Base-by-base conservation (phyloP, 306 rosid genomes). In the Cyclanthera cordifolia region DNA sequence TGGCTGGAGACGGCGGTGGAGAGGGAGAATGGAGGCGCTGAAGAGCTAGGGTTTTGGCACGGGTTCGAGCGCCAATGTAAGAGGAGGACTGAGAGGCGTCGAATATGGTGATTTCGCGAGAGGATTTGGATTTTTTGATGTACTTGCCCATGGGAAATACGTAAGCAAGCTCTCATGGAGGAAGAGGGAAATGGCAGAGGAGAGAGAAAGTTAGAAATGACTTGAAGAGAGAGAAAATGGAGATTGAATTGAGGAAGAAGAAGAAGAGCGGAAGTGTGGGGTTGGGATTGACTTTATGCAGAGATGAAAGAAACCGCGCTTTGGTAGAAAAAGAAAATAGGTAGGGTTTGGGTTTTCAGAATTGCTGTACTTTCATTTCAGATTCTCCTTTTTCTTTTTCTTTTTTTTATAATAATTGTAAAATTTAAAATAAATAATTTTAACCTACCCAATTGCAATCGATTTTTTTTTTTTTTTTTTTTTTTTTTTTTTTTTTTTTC, bases 11-110 rank as follows among this genome's bases (percentile, higher is more conserved):
- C 1, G 81, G 41, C 1, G 80, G 66, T 0, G 82, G 23, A 0
- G 78, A 58, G 0, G 82, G 25, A 2, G 73, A 54, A 27, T 83
- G 87, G 24, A 82, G 86, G 9, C 78, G 53, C 55, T 75, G 73
- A 2, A 87, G 83, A 16, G 99, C 99, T 76, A 90, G 86, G 84
- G 97, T 93, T 84, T 86, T 88, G 72, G 99, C 96, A 9, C 99
- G 89, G 27, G 99, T 93, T 25, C 95, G 83, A 30, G 90, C 99
- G 15, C 99, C 97, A 32, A 75, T 76, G 70, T 88, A 74, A 64
- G 88, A 60, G 43, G 64, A 59, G 15, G 64, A 57, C 20, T 83
- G 88, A 1, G 91, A 65, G 49, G 83, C 80, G 47, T 93, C 96
- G 80, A 87, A 75, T 1, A 88, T 78, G 0, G 94, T 75, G 8